Evolutionary conservation across 441 rosid species (phyloP).

Genomic region (Omphalea diandra): DNA sequence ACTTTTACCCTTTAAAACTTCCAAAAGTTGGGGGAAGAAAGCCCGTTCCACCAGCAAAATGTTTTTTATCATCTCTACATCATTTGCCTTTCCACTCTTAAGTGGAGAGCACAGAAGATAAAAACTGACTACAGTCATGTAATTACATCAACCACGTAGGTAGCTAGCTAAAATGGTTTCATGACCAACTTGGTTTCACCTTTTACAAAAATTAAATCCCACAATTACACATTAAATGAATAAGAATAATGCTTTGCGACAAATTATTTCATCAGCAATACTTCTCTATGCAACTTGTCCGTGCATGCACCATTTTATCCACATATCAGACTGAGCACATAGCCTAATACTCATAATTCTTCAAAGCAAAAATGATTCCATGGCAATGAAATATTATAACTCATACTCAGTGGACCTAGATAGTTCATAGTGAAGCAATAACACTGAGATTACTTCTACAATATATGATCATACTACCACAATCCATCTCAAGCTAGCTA

Average conservation of each 20-base stretch:
- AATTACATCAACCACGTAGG: not conserved
- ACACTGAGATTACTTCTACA: no score
- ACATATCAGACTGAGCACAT: not conserved
- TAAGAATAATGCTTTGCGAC: no score
- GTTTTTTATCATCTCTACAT: not conserved
- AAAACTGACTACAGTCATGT: not conserved
- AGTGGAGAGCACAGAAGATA: no score
- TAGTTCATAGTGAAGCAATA: not conserved
- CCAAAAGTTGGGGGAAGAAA: not conserved
- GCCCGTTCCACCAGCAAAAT: not conserved
- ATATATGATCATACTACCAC: no score
- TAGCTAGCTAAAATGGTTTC: not conserved
- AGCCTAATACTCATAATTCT: not conserved
- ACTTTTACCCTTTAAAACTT: not conserved
- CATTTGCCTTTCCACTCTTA: not conserved
- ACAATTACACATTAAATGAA: not conserved
- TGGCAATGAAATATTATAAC: not conserved
- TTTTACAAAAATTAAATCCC: not conserved
- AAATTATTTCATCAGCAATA: no score
- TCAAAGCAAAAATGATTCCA: not conserved
- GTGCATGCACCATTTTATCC: not conserved
- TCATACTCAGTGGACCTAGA: not conserved
- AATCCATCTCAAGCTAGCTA: not conserved
- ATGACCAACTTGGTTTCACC: not conserved
- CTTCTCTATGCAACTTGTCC: not conserved